Percentiles rank a stretch among this genome's conserved stretches.
Conservation (phyloP, 192 early-diverging fungal genomes). For the Linnemannia hyalina region DNA sequence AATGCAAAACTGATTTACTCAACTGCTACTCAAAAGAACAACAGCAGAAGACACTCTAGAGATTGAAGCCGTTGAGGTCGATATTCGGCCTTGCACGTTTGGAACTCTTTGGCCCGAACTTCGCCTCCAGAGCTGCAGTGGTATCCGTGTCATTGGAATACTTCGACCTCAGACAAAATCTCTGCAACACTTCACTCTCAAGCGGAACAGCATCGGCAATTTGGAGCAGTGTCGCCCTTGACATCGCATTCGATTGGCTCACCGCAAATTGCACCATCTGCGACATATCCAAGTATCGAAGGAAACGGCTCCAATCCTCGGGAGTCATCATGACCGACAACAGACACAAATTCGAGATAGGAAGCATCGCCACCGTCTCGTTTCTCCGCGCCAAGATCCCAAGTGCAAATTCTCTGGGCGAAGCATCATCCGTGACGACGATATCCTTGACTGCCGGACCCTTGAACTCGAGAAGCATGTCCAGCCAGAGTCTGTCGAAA, state of each 20-base stretch:
- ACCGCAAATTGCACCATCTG: neutral
- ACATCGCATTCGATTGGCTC: neutral
- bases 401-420: neutral
- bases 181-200: neutral
- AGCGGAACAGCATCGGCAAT: neutral
- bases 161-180: neutral
- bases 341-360: neutral
- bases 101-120: neutral
- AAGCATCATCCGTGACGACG: neutral
- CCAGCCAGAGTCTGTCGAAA: neutral
- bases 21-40: too few relatives aligned
- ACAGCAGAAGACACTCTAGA: neutral
- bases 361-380: neutral
- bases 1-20: too few relatives aligned
- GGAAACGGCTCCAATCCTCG: neutral
- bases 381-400: neutral
- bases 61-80: neutral
- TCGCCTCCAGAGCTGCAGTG: neutral
- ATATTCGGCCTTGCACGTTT: neutral
- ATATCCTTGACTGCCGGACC: neutral
- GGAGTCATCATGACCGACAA: neutral
- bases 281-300: neutral
- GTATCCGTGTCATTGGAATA: neutral
- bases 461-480: neutral
- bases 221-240: neutral